Base-by-base conservation (phyloP, 1,284 basidiomycete genomes). In the Tetrapyrgos nigripes region DNA sequence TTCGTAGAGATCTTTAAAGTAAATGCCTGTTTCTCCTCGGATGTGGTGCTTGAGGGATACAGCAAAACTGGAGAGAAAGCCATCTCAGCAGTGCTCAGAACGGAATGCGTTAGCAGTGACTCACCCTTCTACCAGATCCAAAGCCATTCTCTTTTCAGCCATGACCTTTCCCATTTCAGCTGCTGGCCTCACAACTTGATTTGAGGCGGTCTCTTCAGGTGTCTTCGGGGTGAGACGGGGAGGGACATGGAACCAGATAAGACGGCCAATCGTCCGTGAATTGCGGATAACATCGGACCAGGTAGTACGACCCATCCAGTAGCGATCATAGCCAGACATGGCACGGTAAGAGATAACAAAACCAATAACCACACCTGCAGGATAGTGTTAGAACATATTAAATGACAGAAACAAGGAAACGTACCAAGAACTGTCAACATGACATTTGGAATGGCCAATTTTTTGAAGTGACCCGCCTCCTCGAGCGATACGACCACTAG, bases 301-400 rank as follows among this genome's bases (percentile, higher is more conserved):
- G 24, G 75, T 76, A 0, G 77, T 79, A 21, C 86, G 75, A 19
- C 87, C 87, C 69, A 82, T 78, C 80, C 83, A 87, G 67, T 88
- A 89, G n/a, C 84, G 78, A 58, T 88, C 85, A 29, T 61, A 84
- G 80, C 85, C 86, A 56, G 80, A 84, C 46, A 75, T 79, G 0
- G 85, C 85, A 27, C 86, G 80, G 70, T 88, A 88, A 1, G 86
- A 86, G 51, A 89, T 87, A 3, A 88, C 86, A 67, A 89, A 89
- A 64, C 87, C 87, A 60, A 89, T 85, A 5, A 88, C 85, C 13
- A 88, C 85, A 77, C 85, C 85, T 79, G 49, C 17, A 31, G 33
- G 51, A 43, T 19, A 51, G 24, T 14, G 49, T 13, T 10, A 45
- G 21, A 54, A 23, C 13, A 19, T 28, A 13, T 11, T 23, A n/a